phyloP scores from a whole-genome alignment of 805 yeast species.

The Yarrowia bubula region DNA sequence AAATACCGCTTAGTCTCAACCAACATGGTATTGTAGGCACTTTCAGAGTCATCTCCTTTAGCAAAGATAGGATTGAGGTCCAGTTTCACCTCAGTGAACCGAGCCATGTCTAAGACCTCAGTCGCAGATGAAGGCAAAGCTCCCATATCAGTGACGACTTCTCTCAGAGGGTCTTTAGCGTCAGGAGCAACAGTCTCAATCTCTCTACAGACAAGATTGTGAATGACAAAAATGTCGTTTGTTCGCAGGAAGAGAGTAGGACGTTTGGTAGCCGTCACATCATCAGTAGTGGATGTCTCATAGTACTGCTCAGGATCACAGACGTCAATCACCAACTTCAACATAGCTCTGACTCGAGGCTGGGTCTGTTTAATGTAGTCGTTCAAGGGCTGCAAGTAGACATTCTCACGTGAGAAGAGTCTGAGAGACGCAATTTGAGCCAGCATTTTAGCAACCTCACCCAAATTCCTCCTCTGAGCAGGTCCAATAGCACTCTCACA shows the following conservation, averaged over 20 bases:
- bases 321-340: conserved; percentile 52
- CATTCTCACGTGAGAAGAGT: conserved; percentile 59
- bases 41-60: conserved; percentile 48
- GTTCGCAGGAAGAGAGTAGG: conserved; percentile 42
- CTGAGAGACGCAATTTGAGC: conserved; percentile 66
- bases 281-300: conserved; percentile 64
- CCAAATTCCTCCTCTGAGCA: conserved; percentile 51
- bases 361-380: conserved; percentile 59
- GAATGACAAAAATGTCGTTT: conserved; percentile 42
- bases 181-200: conserved; percentile 34
- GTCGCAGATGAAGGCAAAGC: conserved; percentile 46
- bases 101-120: conserved; percentile 51
- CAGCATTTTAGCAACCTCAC: conserved; percentile 56
- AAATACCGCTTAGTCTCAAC: conserved; percentile 80
- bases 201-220: conserved; percentile 40
- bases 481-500: conserved; percentile 41
- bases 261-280: conserved; percentile 53
- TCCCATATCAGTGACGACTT: conserved; percentile 44
- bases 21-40: conserved; percentile 56
- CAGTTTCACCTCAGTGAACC: conserved; percentile 53
- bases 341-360: conserved; percentile 47
- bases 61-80: conserved; percentile 58
- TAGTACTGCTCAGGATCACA: conserved; percentile 59
- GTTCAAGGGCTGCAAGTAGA: conserved; percentile 75
- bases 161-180: conserved; percentile 54